Base-by-base conservation (phyloP, 1,284 basidiomycete genomes). In the Heterobasidion parviporum region DNA sequence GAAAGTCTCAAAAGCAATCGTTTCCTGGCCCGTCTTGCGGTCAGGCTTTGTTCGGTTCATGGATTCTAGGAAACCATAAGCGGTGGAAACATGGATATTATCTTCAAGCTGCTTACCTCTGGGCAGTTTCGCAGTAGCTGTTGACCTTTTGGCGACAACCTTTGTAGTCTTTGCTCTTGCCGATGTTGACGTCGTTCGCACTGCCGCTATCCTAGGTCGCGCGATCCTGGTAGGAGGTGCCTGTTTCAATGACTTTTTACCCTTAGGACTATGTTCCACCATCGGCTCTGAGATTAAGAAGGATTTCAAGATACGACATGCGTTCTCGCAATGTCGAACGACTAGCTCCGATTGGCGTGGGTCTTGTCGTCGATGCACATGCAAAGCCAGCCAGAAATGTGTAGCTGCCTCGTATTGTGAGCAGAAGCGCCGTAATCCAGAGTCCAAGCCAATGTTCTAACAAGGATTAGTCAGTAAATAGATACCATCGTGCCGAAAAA, bases 301-400 rank as follows among this genome's bases (percentile, higher is more conserved):
- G 9, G 67, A 57, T 49, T 72, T 70, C 20, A 89, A 70, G 10
- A 81, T 63, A 16, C 63, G 67, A 60, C 74, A 81, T 0, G 81
- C 83, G 16, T 78, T 69, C 33, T 81, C 79, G 0, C 76, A 70
- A 58, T 83, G 77, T 26, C 66, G 59, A 12, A 73, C 67, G 33
- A 85, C 72, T 8, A 72, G 60, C 0, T 66, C 60, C 53, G 68
- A 73, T 63, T 79, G 77, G 12, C 71, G 63, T 1, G 64, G 54
- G 57, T 77, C 74, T 3, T 66, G 71, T 10, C 68, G 71, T 16
- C 79, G 76, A 65, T 89, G 87, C 1, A 78, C 76, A 61, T 86
- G 82, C 12, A 89, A 67, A 1, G 81, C 80, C 44, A 79, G 66
- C 85, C 85, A 88, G n/a, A 89, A 71, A 60, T 84, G 76, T 2